Conservation (phyloP, 352 stramenopile genomes). For the Blastocystis sp. region DNA sequence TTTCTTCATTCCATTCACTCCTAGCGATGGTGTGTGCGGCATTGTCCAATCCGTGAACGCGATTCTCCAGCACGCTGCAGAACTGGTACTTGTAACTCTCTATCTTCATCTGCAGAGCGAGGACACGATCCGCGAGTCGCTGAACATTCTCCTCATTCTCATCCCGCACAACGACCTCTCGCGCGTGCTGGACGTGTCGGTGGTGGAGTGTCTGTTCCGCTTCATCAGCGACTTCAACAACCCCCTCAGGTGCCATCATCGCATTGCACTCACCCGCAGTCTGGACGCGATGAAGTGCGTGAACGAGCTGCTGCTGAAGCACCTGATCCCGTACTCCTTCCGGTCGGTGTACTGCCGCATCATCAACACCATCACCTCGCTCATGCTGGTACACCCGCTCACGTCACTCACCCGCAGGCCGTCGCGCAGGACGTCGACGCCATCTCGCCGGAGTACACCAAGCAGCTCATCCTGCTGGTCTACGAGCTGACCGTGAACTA, state of each 20-base stretch:
- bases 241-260: background rate
- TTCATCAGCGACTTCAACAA: conserved; percentile 47
- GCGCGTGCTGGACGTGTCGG: conserved; percentile 30
- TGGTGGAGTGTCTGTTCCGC: conserved; percentile 30
- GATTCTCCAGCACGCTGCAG: conserved; percentile 9
- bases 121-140: background rate
- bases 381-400: background rate
- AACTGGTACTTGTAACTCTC: background rate
- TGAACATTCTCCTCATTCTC: conserved; percentile 40
- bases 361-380: conserved; percentile 28
- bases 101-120: background rate
- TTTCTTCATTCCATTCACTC: background rate
- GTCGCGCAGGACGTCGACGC: background rate
- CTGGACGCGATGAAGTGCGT: conserved; percentile 50
- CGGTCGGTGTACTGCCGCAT: conserved; percentile 24
- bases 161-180: conserved; percentile 56
- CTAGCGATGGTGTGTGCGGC: conserved; percentile 25
- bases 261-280: background rate
- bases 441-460: conserved; percentile 10
- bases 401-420: background rate
- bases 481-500: conserved; percentile 37
- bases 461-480: conserved; percentile 41
- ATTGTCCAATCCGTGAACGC: conserved; percentile 30
- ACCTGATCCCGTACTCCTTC: conserved; percentile 44
- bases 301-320: conserved; percentile 60